Conservation (phyloP, 192 early-diverging fungal genomes). For the Rhizophagus prolifer region DNA sequence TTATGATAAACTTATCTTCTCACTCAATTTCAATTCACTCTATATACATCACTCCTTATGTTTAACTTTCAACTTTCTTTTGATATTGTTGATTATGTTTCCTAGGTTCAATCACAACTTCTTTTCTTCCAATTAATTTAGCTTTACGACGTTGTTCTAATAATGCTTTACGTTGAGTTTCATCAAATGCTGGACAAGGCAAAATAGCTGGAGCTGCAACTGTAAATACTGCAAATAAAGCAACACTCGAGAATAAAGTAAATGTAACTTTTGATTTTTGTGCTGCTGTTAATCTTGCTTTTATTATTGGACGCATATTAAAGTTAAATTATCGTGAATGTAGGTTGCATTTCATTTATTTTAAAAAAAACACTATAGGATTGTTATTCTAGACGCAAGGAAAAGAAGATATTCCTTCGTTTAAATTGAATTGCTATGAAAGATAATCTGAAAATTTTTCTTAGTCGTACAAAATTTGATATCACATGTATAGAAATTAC, state of each 20-base stretch:
- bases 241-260: constrained; percentile 12
- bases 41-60: too few relatives aligned
- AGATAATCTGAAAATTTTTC: too few relatives aligned
- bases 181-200: constrained; percentile 3
- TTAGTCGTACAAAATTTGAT: too few relatives aligned
- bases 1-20: too few relatives aligned
- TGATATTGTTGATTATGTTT: background rate
- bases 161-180: background rate
- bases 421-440: too few relatives aligned
- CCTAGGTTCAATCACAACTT: background rate
- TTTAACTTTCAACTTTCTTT: background rate
- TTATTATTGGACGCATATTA: background rate
- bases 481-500: too few relatives aligned
- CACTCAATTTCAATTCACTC: too few relatives aligned
- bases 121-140: background rate
- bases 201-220: constrained; percentile 7
- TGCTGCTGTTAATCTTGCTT: background rate
- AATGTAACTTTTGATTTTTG: constrained; percentile 19
- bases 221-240: constrained; percentile 22
- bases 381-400: too few relatives aligned
- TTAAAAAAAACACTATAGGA: too few relatives aligned
- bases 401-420: too few relatives aligned
- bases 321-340: background rate
- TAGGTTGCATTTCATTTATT: too few relatives aligned
- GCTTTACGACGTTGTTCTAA: background rate